Base-by-base conservation (phyloP, 805 yeast species). In the Suhomyces tanzawaensis region DNA sequence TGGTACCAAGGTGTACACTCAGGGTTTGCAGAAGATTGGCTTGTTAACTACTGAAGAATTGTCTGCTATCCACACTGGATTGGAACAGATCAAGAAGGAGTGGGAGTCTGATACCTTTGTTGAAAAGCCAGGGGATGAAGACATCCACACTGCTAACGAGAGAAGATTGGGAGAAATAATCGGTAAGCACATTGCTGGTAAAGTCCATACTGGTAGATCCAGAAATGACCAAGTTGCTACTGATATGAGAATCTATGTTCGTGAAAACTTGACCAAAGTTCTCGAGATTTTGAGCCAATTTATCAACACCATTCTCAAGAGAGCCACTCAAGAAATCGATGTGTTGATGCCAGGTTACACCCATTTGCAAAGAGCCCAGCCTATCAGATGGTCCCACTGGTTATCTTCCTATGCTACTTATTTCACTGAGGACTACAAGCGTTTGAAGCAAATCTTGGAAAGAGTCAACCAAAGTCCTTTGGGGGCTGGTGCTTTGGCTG, bases 331-430 rank as follows among this genome's bases (percentile, higher is more conserved):
- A 23, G 99, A 93, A 66, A 85, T 93, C 42, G 95, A 85, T 52
- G 85, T 84, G 14, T 74, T 93, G 57, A 93, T 93, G 98, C 99
- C 99, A 8, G 99, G 99, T 30, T 93, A 93, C 70, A 93, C 99
- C 11, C 99, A 93, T 69, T 72, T 93, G 60, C 99, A 93, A 73
- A 85, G 96, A 62, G 98, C 98, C 2, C 99, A 90, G 67, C 99
- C 99, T n/a, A 93, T 93, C 57, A 80, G 99, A 68, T 93, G 99
- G 99, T 74, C 97, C 1, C 99, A 93, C 62, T 91, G 97, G 96
- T 72, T 93, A 49, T 79, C 91, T 49, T 81, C 88, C 60, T 91
- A 93, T 57, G 97, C 96, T 26, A 91, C 99, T 2, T 93, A 90
- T 59, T 83, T 93, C 64, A 78, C 90, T 7, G 89, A 89, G 57